Evolutionary conservation across 1,139 yeast genomes (phyloP).

Genomic region (Lizanozyma gosingica): DNA sequence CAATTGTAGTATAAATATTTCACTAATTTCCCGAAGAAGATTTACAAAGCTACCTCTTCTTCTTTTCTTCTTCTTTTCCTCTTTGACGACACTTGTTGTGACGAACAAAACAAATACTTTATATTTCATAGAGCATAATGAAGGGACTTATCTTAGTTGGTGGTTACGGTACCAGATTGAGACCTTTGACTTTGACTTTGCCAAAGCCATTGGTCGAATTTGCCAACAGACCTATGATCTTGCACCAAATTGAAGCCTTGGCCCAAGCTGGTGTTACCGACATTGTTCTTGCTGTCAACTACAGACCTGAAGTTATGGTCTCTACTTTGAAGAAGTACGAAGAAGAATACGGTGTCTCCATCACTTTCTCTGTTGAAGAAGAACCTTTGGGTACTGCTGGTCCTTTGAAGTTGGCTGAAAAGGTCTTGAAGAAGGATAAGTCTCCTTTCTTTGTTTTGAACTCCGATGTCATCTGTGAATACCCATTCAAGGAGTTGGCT

Average conservation of each 20-base stretch:
- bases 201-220: slow-evolving; percentile 99
- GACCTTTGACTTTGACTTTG: slow-evolving; percentile 93
- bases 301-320: slow-evolving; percentile 99
- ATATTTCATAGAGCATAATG: too few relatives aligned
- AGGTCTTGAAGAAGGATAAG: slow-evolving; percentile 86
- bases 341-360: slow-evolving; percentile 85
- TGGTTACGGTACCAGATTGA: slow-evolving; percentile 99
- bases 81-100: too few relatives aligned
- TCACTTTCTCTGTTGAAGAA: slow-evolving; percentile 97
- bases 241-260: slow-evolving; percentile 96
- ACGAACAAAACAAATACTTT: too few relatives aligned
- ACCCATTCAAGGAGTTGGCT: slow-evolving; percentile 90
- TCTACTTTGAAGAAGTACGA: slow-evolving; percentile 91
- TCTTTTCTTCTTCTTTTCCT: neutral
- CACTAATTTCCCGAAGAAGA: neutral
- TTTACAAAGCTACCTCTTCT: too few relatives aligned
- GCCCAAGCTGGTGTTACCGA: slow-evolving; percentile 99
- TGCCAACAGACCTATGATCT: slow-evolving; percentile 95
- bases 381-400: slow-evolving; percentile 99
- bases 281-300: slow-evolving; percentile 96
- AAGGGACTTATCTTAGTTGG: slow-evolving; percentile 98
- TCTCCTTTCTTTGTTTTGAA: slow-evolving; percentile 96
- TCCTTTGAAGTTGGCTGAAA: slow-evolving; percentile 95
- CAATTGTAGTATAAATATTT: neutral
- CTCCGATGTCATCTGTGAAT: slow-evolving; percentile 98